phyloP scores from a whole-genome alignment of 768 basidiomycete genomes.

The Mycena sanguinolenta region DNA sequence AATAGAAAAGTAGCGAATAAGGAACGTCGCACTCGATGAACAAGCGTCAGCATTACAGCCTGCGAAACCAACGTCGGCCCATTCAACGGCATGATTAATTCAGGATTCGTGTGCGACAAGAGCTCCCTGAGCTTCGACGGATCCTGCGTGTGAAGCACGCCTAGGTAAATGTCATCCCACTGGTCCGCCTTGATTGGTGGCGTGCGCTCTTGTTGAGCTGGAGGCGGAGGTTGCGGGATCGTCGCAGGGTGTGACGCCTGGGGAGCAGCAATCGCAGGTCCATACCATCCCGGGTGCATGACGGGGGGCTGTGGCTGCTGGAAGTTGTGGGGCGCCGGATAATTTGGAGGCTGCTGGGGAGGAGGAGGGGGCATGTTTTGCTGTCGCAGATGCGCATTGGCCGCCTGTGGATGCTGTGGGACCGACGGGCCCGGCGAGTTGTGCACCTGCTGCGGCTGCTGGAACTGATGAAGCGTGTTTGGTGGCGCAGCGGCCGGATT shows the following conservation, averaged over 20 bases:
- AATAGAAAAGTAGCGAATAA: slow-evolving; percentile 10
- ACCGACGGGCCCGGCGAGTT: slow-evolving; percentile 57
- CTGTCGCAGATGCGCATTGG: slow-evolving; percentile 59
- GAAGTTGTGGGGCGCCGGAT: slow-evolving; percentile 49
- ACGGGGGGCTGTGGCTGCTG: slow-evolving; percentile 55
- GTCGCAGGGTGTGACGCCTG: slow-evolving; percentile 86
- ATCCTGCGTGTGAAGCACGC: slow-evolving; percentile 83
- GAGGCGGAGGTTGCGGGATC: slow-evolving; percentile 67
- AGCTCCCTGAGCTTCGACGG: slow-evolving; percentile 80
- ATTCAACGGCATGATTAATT: slow-evolving; percentile 83
- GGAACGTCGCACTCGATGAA: slow-evolving; percentile 75
- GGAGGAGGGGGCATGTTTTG: slow-evolving; percentile 57
- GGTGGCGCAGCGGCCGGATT: slow-evolving; percentile 61
- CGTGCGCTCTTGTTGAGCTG: slow-evolving; percentile 56
- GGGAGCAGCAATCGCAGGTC: slow-evolving; percentile 77
- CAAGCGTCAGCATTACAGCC: slow-evolving; percentile 85
- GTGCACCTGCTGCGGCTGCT: slow-evolving; percentile 54
- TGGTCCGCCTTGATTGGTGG: slow-evolving; percentile 76
- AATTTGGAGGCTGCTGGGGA: slow-evolving; percentile 52
- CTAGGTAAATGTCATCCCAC: slow-evolving; percentile 88
- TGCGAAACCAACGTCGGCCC: slow-evolving; percentile 81
- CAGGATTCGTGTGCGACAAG: slow-evolving; percentile 80
- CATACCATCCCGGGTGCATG: slow-evolving; percentile 72
- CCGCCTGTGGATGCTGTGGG: slow-evolving; percentile 52
- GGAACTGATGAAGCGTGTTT: slow-evolving; percentile 50